Evolutionary conservation across 257 asterid species (phyloP).

Genomic region (Schizonepeta tenuifolia): DNA sequence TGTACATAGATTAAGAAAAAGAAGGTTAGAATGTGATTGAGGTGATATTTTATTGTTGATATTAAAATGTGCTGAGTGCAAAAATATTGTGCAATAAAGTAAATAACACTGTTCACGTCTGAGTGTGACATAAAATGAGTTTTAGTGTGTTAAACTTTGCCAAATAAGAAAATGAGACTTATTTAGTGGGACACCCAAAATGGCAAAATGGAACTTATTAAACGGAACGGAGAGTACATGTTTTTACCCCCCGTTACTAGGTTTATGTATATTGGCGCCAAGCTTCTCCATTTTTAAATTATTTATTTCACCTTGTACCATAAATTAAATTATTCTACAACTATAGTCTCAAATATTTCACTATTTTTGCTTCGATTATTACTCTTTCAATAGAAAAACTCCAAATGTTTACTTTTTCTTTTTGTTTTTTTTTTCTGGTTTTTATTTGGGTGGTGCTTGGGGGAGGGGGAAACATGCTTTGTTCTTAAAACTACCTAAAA

Average conservation of each 20-base stretch:
- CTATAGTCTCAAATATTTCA: not conserved
- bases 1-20: too few relatives aligned
- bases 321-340: not conserved
- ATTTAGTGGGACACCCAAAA: too few relatives aligned
- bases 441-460: not conserved
- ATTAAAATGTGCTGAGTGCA: too few relatives aligned
- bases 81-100: too few relatives aligned
- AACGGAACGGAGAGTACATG: too few relatives aligned
- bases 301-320: not conserved
- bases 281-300: not conserved
- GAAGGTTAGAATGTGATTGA: too few relatives aligned
- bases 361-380: not conserved
- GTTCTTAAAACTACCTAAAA: slow-evolving; percentile 22
- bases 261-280: slow-evolving; percentile 10
- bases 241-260: slow-evolving; percentile 11
- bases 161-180: too few relatives aligned
- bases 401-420: not conserved
- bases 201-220: too few relatives aligned
- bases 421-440: not conserved
- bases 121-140: too few relatives aligned
- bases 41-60: too few relatives aligned
- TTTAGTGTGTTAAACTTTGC: too few relatives aligned
- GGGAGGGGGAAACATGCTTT: slow-evolving; percentile 29
- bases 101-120: too few relatives aligned
- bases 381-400: not conserved